These are phyloP conservation scores for Fusarium multiceps DNA, from an alignment of 2,329 filamentous ascomycete species.

Conservation along the genomic window DNA sequence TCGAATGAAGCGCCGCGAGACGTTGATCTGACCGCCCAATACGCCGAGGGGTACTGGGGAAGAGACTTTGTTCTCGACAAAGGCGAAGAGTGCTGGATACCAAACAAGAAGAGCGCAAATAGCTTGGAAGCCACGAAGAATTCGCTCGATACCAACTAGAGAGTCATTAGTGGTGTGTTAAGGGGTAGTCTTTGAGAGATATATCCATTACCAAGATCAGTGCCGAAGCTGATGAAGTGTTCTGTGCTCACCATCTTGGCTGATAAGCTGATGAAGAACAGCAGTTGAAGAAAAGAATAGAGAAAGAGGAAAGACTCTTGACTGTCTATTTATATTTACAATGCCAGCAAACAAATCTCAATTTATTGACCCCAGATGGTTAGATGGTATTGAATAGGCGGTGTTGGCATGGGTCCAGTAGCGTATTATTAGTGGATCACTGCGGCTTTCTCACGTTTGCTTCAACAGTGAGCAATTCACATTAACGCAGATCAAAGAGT, in stretches of 20 bases:
- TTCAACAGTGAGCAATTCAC: neutral
- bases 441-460: constrained; percentile 2
- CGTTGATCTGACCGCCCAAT: constrained; percentile 57
- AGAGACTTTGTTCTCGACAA: constrained; percentile 48
- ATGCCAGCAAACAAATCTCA: constrained; percentile 33
- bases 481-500: neutral
- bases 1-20: constrained; percentile 71
- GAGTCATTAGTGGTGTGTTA: constrained; percentile 18
- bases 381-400: constrained; percentile 39
- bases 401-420: constrained; percentile 33
- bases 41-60: constrained; percentile 49
- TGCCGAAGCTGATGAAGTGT: constrained; percentile 58
- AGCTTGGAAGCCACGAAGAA: constrained; percentile 68
- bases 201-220: constrained; percentile 56
- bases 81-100: constrained; percentile 55
- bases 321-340: neutral
- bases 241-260: constrained; percentile 45
- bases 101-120: constrained; percentile 60
- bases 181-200: constrained; percentile 32
- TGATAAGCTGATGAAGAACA: neutral
- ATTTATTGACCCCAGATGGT: constrained; percentile 24
- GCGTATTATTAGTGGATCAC: constrained; percentile 20
- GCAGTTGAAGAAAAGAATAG: neutral
- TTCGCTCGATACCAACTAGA: constrained; percentile 70
- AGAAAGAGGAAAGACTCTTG: neutral